Base-by-base conservation (phyloP, 257 asterid species). In the Lycium barbarum region DNA sequence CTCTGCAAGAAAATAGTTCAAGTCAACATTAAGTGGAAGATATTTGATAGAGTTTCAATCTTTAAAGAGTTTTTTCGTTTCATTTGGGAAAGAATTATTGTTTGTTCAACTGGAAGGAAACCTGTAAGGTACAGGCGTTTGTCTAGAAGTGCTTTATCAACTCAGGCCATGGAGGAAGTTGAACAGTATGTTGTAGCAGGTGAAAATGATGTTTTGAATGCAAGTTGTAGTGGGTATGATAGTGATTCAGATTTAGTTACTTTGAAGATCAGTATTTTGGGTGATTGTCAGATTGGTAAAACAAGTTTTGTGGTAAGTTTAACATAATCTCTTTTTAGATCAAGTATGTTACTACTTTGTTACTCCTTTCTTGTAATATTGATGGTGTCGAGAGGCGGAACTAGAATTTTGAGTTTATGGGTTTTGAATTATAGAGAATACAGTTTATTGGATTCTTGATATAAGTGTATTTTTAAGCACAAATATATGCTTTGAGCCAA, bases 251-350 rank as follows among this genome's bases (percentile, higher is more conserved):
- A 96, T 91, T 92, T 93, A 35, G 98, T 96, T 82, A 83, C 95
- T 61, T 90, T 96, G 86, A 96, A 96, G 93, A 94, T 96, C 87
- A 92, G 96, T 61, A 57, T 94, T 20, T 89, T 96, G 88, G 99
- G 99, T 40, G 99, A 96, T 92, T 94, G 94, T 87, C 93, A 91
- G 91, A 96, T 91, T 88, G 99, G 98, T 14, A 96, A 96, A 87
- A 96, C 99, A 38, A 93, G 93, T 86, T 96, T 96, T 85, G 90
- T 91, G 94, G 99, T 95, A 66, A 85, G 88, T 7, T 26, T 51
- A 26, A 3, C 20, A 8, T 51, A 12, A 5, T 33, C 0, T 17
- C 3, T 81, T 74, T 36, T 12, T n/a, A 4, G 12, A 7, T 11
- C 14, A 7, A 1, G 17, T 74, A 49, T 74, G 2, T 47, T 73